These are phyloP conservation scores for Beauveria brongniartii DNA, from an alignment of 2,329 filamentous ascomycete genomes.

Conservation along the genomic window DNA sequence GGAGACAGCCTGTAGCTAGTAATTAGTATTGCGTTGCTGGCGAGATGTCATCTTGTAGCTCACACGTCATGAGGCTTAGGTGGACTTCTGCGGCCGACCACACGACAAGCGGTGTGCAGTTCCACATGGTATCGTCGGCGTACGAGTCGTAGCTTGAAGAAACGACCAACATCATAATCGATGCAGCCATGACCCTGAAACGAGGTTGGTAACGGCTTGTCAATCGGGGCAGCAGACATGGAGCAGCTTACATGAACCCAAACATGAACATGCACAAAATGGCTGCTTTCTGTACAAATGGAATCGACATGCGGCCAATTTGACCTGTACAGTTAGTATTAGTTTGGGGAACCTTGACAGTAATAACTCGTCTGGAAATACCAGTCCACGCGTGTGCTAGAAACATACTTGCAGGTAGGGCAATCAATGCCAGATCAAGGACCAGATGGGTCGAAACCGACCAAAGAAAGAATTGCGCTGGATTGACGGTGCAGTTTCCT, in stretches of 20 bases:
- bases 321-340: background rate
- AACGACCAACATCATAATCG: conserved; percentile 11
- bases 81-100: conserved; percentile 10
- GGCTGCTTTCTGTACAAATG: conserved; percentile 5
- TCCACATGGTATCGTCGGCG: conserved; percentile 10
- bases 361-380: background rate
- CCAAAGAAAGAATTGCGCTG: conserved; percentile 11
- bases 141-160: conserved; percentile 9
- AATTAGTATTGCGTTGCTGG: background rate
- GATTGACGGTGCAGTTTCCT: conserved; percentile 7
- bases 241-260: conserved; percentile 8
- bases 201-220: background rate
- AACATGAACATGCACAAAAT: conserved; percentile 10
- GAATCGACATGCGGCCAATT: conserved; percentile 3
- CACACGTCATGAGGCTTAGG: conserved; percentile 11
- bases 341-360: background rate
- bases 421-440: conserved; percentile 3
- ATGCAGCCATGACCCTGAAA: conserved; percentile 7
- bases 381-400: background rate
- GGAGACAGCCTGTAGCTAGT: background rate
- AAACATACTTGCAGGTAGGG: conserved; percentile 6
- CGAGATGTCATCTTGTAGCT: background rate
- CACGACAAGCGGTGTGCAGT: conserved; percentile 2
- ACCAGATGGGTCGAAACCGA: conserved; percentile 10
- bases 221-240: background rate